phyloP scores from a whole-genome alignment of 441 rosid genomes.

The Gossypium lobatum region DNA sequence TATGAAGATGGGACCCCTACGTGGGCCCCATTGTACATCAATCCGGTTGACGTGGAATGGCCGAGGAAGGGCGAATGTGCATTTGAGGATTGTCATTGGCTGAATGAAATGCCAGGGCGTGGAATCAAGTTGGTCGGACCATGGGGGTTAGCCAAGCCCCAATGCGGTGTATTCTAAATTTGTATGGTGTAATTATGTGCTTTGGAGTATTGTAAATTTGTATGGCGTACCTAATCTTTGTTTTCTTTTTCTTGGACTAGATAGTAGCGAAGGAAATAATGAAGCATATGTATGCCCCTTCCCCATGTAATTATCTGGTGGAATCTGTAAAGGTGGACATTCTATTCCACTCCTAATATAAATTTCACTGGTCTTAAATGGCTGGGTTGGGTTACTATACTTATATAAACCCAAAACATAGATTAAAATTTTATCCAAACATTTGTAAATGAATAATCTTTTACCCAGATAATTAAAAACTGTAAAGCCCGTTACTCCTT shows the following conservation, averaged over 20 bases:
- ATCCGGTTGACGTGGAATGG: constrained; percentile 47
- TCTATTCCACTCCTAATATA: no score
- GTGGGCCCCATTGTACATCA: constrained; percentile 53
- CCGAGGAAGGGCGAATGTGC: constrained; percentile 35
- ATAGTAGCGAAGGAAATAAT: background rate
- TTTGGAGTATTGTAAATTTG: background rate
- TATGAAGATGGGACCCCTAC: constrained; percentile 90
- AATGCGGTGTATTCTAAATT: constrained; percentile 16
- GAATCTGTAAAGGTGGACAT: no score
- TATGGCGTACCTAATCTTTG: background rate
- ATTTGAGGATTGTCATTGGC: constrained; percentile 85
- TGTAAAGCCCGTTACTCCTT: no score
- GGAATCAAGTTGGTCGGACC: background rate
- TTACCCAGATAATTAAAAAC: no score
- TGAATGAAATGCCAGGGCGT: constrained; percentile 35
- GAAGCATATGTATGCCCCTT: background rate
- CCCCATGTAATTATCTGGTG: no score
- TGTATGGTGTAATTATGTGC: background rate
- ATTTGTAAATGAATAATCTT: no score
- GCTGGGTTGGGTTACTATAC: no score
- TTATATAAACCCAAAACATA: no score
- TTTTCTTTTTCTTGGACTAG: background rate
- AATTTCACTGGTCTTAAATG: no score
- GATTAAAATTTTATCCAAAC: no score
- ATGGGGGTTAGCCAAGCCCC: constrained; percentile 7